These are phyloP conservation scores for Cyclaneusma minus DNA, from an alignment of 2,329 filamentous ascomycete genomes.

Conservation along the genomic window DNA sequence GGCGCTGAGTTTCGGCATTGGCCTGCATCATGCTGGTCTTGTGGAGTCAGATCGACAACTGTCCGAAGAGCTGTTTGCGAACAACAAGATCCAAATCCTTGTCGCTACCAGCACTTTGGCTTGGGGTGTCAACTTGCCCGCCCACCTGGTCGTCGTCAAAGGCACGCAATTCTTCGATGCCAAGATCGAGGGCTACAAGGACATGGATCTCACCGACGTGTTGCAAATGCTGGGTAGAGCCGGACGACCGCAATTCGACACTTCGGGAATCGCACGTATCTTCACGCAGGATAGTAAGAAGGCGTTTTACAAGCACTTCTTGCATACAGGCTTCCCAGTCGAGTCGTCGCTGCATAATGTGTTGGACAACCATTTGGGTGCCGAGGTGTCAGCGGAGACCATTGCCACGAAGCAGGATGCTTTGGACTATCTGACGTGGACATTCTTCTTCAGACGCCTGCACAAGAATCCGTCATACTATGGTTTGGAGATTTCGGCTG, in stretches of 20 bases:
- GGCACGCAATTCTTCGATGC: constrained; percentile 97
- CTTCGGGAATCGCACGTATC: constrained; percentile 87
- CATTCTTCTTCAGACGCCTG: constrained; percentile 92
- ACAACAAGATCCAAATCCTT: constrained; percentile 96
- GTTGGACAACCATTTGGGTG: constrained; percentile 88
- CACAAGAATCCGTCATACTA: constrained; percentile 99
- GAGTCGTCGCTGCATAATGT: constrained; percentile 95
- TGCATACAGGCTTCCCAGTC: constrained; percentile 95
- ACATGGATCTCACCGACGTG: constrained; percentile 98
- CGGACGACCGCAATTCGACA: constrained; percentile 90
- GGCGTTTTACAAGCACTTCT: constrained; percentile 97
- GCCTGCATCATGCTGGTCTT: constrained; percentile 89
- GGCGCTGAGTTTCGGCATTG: constrained; percentile 93
- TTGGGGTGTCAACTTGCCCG: constrained; percentile 96
- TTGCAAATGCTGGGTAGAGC: constrained; percentile 95
- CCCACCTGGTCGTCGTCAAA: constrained; percentile 93
- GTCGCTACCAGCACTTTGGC: constrained; percentile 92
- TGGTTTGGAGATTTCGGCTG: constrained; percentile 80
- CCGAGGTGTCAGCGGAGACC: constrained; percentile 86
- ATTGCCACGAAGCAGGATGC: constrained; percentile 92
- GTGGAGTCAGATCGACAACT: constrained; percentile 88
- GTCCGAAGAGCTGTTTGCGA: constrained; percentile 84
- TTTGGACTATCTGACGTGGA: constrained; percentile 96
- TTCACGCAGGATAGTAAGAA: constrained; percentile 97
- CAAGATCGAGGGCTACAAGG: constrained; percentile 92